phyloP scores from a whole-genome alignment of 2,329 filamentous ascomycete species.

The Penicillium glabrum region DNA sequence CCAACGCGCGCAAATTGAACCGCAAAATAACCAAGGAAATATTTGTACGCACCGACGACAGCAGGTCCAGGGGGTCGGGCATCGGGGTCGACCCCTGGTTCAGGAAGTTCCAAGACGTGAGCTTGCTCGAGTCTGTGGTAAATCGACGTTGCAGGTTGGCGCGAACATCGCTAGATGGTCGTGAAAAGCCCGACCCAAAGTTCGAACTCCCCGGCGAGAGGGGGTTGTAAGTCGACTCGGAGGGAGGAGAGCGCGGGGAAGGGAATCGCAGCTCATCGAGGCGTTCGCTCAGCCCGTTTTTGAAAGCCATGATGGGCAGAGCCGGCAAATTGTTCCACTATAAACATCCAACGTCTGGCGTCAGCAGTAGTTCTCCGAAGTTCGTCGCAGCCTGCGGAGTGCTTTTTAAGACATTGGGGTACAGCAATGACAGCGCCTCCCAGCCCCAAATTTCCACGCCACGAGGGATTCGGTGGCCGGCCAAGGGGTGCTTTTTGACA shows the following conservation, averaged over 20 bases:
- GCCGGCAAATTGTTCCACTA: slow-evolving; percentile 33
- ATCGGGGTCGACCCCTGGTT: slow-evolving; percentile 56
- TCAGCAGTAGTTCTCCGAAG: slow-evolving; percentile 1
- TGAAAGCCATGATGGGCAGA: slow-evolving; percentile 61
- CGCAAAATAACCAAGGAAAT: neutral
- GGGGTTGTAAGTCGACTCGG: slow-evolving; percentile 72
- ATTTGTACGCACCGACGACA: slow-evolving; percentile 52
- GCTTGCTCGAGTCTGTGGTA: slow-evolving; percentile 84
- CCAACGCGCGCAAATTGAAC: neutral
- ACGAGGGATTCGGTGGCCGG: slow-evolving; percentile 12
- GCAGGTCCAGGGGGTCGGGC: slow-evolving; percentile 54
- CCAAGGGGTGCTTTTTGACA: slow-evolving; percentile 3
- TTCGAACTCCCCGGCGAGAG: slow-evolving; percentile 67
- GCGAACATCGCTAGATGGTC: slow-evolving; percentile 65
- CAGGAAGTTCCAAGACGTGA: slow-evolving; percentile 69
- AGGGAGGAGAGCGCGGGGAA: slow-evolving; percentile 72
- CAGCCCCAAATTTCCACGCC: neutral
- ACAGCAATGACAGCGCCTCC: neutral
- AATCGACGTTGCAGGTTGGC: slow-evolving; percentile 84
- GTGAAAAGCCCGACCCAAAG: slow-evolving; percentile 59
- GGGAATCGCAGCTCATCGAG: slow-evolving; percentile 81
- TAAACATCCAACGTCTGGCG: slow-evolving; percentile 12
- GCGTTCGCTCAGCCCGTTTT: slow-evolving; percentile 60
- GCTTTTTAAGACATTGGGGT: slow-evolving; percentile 1
- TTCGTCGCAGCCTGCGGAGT: neutral